Percentiles rank a stretch among this genome's conserved stretches.
Evolutionary conservation across 345 rosid genomes (phyloP).

Genomic region (Lepidium didymum): DNA sequence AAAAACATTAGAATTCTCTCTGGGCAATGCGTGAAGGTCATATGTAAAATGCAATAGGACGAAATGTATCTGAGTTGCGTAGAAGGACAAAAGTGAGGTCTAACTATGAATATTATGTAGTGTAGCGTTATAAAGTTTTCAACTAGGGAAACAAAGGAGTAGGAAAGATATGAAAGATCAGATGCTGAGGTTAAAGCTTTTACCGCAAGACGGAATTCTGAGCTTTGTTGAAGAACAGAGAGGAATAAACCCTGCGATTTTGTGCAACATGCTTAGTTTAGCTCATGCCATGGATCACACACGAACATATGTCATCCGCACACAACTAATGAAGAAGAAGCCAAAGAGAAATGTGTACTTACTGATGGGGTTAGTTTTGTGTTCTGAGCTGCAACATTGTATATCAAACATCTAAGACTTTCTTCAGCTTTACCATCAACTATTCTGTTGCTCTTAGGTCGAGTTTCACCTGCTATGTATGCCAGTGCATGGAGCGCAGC

Average conservation of each 20-base stretch:
- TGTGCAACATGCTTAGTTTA: not conserved
- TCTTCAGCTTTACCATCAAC: conserved; percentile 69
- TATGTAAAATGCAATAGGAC: not conserved
- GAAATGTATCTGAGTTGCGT: not conserved
- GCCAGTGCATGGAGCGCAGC: conserved; percentile 83
- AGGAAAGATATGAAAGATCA: not conserved
- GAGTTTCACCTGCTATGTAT: conserved; percentile 64
- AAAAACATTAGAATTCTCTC: not conserved
- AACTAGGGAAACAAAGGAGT: not conserved
- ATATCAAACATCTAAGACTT: conserved; percentile 54
- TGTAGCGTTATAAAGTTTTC: not conserved
- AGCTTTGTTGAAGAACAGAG: conserved; percentile 69
- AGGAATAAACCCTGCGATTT: conserved; percentile 65
- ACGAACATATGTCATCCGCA: not conserved
- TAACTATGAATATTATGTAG: not conserved
- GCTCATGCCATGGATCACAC: not conserved
- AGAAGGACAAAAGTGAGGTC: not conserved
- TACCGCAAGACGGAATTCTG: conserved; percentile 73
- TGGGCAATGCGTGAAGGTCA: not conserved
- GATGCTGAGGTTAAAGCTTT: conserved; percentile 21
- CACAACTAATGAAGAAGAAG: not conserved
- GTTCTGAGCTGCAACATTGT: conserved; percentile 70
- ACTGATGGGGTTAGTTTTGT: conserved; percentile 80
- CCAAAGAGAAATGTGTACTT: conserved; percentile 14
- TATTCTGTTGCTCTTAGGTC: conserved; percentile 40